phyloP scores from a whole-genome alignment of 306 rosid species.

The Urtica urens region DNA sequence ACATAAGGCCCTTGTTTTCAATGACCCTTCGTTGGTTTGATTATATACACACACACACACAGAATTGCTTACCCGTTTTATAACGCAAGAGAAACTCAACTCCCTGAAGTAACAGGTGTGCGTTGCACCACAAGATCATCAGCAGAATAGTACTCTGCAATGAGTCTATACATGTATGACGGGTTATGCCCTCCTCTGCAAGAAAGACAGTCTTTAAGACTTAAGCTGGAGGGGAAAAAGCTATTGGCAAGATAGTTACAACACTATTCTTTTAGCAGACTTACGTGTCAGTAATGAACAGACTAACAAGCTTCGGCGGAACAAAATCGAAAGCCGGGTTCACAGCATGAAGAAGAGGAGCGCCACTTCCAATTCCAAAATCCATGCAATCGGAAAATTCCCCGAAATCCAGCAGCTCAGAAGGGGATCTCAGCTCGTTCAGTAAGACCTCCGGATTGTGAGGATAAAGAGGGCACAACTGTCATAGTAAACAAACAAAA shows the following conservation, averaged over 20 bases:
- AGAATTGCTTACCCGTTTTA: slow-evolving; percentile 17
- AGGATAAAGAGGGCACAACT: slow-evolving; percentile 95
- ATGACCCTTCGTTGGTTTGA: not conserved
- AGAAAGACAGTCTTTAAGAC: slow-evolving; percentile 18
- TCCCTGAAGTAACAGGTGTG: slow-evolving; percentile 41
- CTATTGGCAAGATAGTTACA: not conserved
- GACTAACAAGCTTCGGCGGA: slow-evolving; percentile 84
- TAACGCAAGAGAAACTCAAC: slow-evolving; percentile 30
- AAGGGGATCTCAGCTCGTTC: slow-evolving; percentile 92
- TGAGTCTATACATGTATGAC: slow-evolving; percentile 92
- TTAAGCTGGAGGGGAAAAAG: not conserved
- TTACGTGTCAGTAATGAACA: slow-evolving; percentile 96
- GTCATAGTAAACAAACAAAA: slow-evolving; percentile 21
- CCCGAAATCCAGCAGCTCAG: slow-evolving; percentile 95
- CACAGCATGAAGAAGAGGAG: slow-evolving; percentile 72
- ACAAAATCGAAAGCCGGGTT: slow-evolving; percentile 93
- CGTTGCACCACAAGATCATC: slow-evolving; percentile 80
- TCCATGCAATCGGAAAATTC: slow-evolving; percentile 95
- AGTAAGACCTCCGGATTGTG: slow-evolving; percentile 85
- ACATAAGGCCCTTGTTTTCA: not conserved
- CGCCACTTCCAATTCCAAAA: slow-evolving; percentile 55
- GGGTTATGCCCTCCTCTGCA: slow-evolving; percentile 94
- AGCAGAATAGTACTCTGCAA: slow-evolving; percentile 90
- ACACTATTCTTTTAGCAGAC: slow-evolving; percentile 14
- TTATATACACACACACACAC: no score